Evolutionary conservation across 768 basidiomycete genomes (phyloP), one percentile per base, ranked within the genome.

Genomic region (Amanita pallidorosea): DNA sequence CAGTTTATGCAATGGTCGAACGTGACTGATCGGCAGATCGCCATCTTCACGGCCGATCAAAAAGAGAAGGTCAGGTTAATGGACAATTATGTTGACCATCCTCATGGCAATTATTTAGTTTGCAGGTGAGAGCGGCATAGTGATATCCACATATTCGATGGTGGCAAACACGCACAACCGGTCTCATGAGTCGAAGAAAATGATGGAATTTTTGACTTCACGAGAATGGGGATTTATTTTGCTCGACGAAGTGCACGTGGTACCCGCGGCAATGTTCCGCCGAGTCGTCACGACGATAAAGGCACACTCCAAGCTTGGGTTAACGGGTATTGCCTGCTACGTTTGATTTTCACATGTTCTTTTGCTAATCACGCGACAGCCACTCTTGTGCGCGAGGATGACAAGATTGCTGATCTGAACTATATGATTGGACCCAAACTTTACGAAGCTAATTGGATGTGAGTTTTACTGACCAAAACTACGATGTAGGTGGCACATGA

Each of bases 391-490:
- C 87, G 96, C 53, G 96, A 99, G 68, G 96, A 99, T 61, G 96
- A 99, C 66, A 97, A 97, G 71, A 98, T 99, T 61, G 85, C 87
- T 13, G 96, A 99, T 68, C 72, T 99, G 51, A 98, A 98, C 63
- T 99, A 98, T 62, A 89, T 98, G 84, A 98, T 99, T 65, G 96
- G 96, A 6, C 96, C 96, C 8, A 99, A 99, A 67, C 76, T 99
- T 27, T 99, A 99, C 63, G 96, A 99, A 68, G 96, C 96, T 4
- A 99, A 99, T 64, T 99, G 96, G 96, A 98, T 99, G 95, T 77
- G 57, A 41, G 70, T 60, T 9, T 2, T 15, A 13, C 22, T 17
- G 29, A 17, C 29, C 13, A 12, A 17, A 23, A 13, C 13, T 15
- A 36, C 7, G 47, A 35, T 55, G 45, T 49, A 50, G 18, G 15